phyloP scores from a whole-genome alignment of 345 rosid genomes.

The Nephelium lappaceum region DNA sequence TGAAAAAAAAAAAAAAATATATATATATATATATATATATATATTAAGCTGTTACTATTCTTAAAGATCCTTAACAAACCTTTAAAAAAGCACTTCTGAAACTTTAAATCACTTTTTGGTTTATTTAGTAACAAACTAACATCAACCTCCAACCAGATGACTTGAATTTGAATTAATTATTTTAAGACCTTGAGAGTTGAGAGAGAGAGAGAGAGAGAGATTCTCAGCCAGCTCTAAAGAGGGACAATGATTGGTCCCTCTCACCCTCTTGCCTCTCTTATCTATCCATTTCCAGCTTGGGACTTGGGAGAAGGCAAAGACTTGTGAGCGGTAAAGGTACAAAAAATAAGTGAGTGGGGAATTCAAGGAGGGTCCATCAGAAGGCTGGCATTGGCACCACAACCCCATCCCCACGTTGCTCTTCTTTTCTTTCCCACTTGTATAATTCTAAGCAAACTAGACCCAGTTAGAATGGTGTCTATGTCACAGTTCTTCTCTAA shows the following conservation, averaged over 20 bases:
- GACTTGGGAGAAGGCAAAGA: slow-evolving; percentile 13
- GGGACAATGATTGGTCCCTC: slow-evolving; percentile 31
- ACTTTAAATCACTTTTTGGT: background rate
- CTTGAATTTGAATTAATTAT: background rate
- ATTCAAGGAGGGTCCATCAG: slow-evolving; percentile 25
- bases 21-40: too few species aligned
- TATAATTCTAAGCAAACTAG: background rate
- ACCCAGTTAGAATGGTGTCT: background rate
- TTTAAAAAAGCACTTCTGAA: too few species aligned
- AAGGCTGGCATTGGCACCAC: slow-evolving; percentile 24
- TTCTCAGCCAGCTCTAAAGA: slow-evolving; percentile 21
- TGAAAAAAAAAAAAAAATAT: too few species aligned
- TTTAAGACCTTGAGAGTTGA: too few species aligned
- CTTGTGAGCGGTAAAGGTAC: slow-evolving; percentile 20
- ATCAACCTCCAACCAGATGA: background rate
- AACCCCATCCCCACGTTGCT: slow-evolving; percentile 8
- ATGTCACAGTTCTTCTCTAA: background rate
- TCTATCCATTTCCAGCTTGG: slow-evolving; percentile 27
- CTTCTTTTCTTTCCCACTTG: background rate
- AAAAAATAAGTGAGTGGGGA: slow-evolving; percentile 1
- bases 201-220: background rate
- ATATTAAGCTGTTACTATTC: too few species aligned
- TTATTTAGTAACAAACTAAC: background rate
- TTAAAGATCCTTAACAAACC: too few species aligned
- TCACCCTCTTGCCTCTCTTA: slow-evolving; percentile 14